Percentiles rank a stretch among this genome's conserved stretches.
Conservation (phyloP, 2,329 filamentous ascomycete genomes). For the Parasarocladium wereldwijsianum region DNA sequence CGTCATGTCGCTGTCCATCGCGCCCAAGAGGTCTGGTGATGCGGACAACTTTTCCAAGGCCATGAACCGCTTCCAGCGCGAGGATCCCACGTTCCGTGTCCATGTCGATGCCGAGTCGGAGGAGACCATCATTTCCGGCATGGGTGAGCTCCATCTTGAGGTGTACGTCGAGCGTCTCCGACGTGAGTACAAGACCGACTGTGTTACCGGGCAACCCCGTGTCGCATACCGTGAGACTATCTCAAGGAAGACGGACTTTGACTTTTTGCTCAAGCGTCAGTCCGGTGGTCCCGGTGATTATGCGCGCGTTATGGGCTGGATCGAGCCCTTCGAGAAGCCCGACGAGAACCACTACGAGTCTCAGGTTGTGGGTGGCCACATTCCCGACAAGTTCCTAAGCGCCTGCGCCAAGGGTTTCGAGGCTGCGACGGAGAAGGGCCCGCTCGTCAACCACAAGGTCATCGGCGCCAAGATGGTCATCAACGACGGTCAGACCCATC, state of each 20-base stretch:
- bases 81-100: conserved; percentile 95
- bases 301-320: conserved; percentile 78
- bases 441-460: conserved; percentile 83
- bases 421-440: conserved; percentile 67
- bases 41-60: conserved; percentile 93
- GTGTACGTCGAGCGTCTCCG: conserved; percentile 96
- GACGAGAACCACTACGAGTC: conserved; percentile 73
- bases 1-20: conserved; percentile 95
- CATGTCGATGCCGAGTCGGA: conserved; percentile 84
- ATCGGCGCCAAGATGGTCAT: conserved; percentile 83
- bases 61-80: conserved; percentile 96
- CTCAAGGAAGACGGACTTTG: conserved; percentile 64
- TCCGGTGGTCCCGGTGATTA: conserved; percentile 91
- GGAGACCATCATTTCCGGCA: conserved; percentile 95
- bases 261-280: conserved; percentile 91
- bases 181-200: conserved; percentile 93
- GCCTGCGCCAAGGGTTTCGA: conserved; percentile 95
- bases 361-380: conserved; percentile 75
- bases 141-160: conserved; percentile 93
- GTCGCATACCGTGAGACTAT: conserved; percentile 96
- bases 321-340: conserved; percentile 68
- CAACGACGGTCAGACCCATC: conserved; percentile 92
- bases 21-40: conserved; percentile 82
- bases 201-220: conserved; percentile 87
- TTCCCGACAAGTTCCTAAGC: conserved; percentile 89